Base-by-base conservation (phyloP, 345 rosid genomes). In the Eucalyptus cladocalyx region DNA sequence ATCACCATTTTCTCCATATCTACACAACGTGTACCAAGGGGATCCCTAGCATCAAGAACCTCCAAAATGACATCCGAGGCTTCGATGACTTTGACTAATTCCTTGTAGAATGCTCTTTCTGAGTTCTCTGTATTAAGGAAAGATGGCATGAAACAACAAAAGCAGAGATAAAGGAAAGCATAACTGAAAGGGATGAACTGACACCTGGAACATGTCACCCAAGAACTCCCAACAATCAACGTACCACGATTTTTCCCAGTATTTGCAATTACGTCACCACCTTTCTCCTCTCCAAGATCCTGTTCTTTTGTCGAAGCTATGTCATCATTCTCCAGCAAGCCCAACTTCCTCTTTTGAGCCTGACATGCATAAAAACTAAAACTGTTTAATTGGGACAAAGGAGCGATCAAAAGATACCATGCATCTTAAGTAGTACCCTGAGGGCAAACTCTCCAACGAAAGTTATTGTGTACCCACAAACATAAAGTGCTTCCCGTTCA, bases 1-100 rank as follows among this genome's bases (percentile, higher is more conserved):
- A 93, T 92, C 92, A 98, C 99, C 97, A 98, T 94, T 89, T 94
- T 96, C 92, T 98, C 99, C 99, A 98, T 96, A 86, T 96, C 99
- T 65, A 93, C 92, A 91, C 99, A 97, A 23, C 99, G 97, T 40
- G 98, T 97, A 58, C 99, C 98, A 49, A 96, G 93, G 42, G 99
- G 99, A 92, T 98, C 99, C 65, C 99, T 94, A 4, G 99, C 98
- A 93, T 98, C 99, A 83, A 98, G 96, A 91, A 98, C 97, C 94
- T 98, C 99, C 92, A 98, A 72, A 91, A 97, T 96, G 91, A 98
- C 99, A 93, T 98, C 99, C 11, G 99, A 97, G 88, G 92, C 93
- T 90, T 97, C 99, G 87, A 97, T 93, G 50, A 98, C 99, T 90
- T 96, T 98, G 87, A 92, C 98, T 95, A 98, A 91, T 91, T 97